Evolutionary conservation across 108 stramenopile species (phyloP), one percentile per base, ranked within the genome.

Genomic region (Cyclotella sp.): DNA sequence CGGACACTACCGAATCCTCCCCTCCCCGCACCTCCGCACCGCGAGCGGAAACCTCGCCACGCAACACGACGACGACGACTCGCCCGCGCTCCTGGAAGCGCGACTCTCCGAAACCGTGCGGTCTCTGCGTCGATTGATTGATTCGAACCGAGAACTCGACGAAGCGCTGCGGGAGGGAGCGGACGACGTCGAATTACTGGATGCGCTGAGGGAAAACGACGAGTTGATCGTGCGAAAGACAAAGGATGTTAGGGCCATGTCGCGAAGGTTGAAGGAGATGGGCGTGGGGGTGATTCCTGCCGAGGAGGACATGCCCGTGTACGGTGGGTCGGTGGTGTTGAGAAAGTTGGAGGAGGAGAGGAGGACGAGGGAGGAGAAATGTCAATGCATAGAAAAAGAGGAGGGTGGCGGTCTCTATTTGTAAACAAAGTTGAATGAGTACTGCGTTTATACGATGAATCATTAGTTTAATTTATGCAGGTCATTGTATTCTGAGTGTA

Each of bases 181-280:
- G 5, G 62, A 68, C 40, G 72, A 72, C 9, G 74, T 66, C 11
- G 78, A 79, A 24, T 55, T 79, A 19, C 15, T 73, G n/a, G 16
- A 68, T 14, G 78, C 78, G 12, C 44, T 79, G 40, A 60, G 40
- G 28, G 78, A 79, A 34, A 79, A 79, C 52, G 78, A 52, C 13
- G 46, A 21, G 5, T 16, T 73, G 26, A 79, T 79, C 46, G 4
- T 41, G 14, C 41, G 78, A 39, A 79, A 73, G 26, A 34, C 34
- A 9, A 34, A 68, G 10, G 66, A 68, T 19, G 60, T 57, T 19
- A 73, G 15, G 14, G 5, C 39, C 3, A 6, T 79, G 34, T 40
- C 24, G 27, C 51, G 34, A 0, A 60, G 52, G 26, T 64, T 79
- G 10, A 34, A 11, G 26, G 18, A 54, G 27, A 40, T 60, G 18